Conservation (phyloP, 805 yeast genomes). For the Pichia exigua region DNA sequence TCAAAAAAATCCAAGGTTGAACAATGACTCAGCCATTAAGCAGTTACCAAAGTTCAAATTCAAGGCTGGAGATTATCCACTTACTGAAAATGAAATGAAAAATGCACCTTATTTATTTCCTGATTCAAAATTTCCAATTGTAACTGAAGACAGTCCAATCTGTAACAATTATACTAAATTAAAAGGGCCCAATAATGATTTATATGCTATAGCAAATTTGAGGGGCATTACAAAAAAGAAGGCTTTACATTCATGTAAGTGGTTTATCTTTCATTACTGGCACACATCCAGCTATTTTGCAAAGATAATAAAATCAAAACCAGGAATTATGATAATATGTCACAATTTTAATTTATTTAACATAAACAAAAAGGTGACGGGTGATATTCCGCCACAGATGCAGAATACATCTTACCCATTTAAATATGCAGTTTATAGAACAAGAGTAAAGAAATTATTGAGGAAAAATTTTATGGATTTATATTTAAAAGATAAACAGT, state of each 20-base stretch:
- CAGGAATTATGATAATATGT: slow-evolving; percentile 25
- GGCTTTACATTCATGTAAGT: slow-evolving; percentile 15
- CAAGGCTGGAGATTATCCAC: not conserved
- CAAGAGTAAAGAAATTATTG: slow-evolving; percentile 15
- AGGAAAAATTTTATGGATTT: slow-evolving; percentile 15
- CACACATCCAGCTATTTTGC: slow-evolving; percentile 19
- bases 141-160: slow-evolving; percentile 11
- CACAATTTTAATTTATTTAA: slow-evolving; percentile 33
- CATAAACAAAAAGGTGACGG: slow-evolving; percentile 5
- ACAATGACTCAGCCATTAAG: not conserved
- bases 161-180: slow-evolving; percentile 10
- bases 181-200: slow-evolving; percentile 20
- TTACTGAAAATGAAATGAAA: slow-evolving; percentile 9
- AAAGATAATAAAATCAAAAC: slow-evolving; percentile 26
- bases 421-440: slow-evolving; percentile 21
- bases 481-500: slow-evolving; percentile 8
- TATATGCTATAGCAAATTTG: slow-evolving; percentile 11
- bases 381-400: not conserved
- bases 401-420: slow-evolving; percentile 16
- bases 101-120: slow-evolving; percentile 12
- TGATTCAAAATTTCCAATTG: slow-evolving; percentile 12
- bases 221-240: slow-evolving; percentile 7
- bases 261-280: slow-evolving; percentile 19
- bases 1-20: not conserved
- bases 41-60: slow-evolving; percentile 8